Base-by-base conservation (phyloP, 1,284 basidiomycete genomes). In the Sporisorium scitamineum region DNA sequence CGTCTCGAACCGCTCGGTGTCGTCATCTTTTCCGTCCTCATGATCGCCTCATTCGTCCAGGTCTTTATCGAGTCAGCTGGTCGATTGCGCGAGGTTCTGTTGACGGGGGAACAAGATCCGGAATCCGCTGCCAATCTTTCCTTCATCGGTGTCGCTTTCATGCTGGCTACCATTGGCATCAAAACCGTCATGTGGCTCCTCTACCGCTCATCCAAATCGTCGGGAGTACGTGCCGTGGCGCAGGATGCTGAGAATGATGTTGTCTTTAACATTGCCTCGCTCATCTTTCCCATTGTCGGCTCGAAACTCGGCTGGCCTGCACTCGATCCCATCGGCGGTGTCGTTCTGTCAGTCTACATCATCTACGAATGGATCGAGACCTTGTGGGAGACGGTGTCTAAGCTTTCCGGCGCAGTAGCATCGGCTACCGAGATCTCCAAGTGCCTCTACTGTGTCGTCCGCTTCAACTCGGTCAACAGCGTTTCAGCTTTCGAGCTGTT, bases 241-340 rank as follows among this genome's bases (percentile, higher is more conserved):
- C 86, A 86, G 58, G 88, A 89, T 70, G 88, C 88, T 9, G 87
- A 88, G 78, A 89, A 89, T 76, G 88, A 89, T 66, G 86, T 86
- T 13, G 87, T 88, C 45, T 88, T 89, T 83, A 89, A 89, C 81
- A 81, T 87, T 27, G 87, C 89, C 76, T 89, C 89, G 8, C 85
- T 90, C 18, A 80, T 88, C 26, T 89, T 89, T 75, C 89, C 89
- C 18, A 86, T 87, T 56, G 45, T 87, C 34, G 80, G 74, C 27
- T 53, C 67, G n/a, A 64, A 73, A 37, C 70, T 81, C 3, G 71
- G 76, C 11, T 61, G 67, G 64, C 76, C 75, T 3, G 63, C 78
- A 0, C 77, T 85, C 32, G 84, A 85, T 63, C 83, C 84, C 1
- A 79, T 85, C 60, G 84, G 84, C 2, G 76, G 76, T 65, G 60